Evolutionary conservation across 352 stramenopile genomes (phyloP), one percentile per base, ranked within the genome.

Genomic region (Pythium pyrilobum): DNA sequence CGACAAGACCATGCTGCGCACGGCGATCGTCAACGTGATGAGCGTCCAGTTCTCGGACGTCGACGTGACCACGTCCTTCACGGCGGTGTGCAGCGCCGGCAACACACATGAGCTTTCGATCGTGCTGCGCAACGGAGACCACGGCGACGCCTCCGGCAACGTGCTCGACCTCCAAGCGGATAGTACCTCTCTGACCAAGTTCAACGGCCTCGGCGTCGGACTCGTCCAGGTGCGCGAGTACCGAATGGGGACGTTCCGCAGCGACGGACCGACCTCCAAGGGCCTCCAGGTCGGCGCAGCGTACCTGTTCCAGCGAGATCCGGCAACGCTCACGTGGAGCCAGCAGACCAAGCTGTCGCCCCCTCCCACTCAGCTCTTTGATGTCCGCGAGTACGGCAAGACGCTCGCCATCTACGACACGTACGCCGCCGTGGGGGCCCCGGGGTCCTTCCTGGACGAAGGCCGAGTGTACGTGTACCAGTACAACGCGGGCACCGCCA

Each of bases 401-500:
- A 52, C 66, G 16, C 78, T 92, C 1, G 66, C 72, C 0, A 45
- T 90, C 3, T 62, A 72, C 15, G 54, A 72, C 5, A 76, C 64
- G 9, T 88, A 79, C 45, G 78, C 75, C 15, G 75, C 68, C 0
- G 63, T 92, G 13, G 82, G 77, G 9, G 82, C 82, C 0, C 84
- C 82, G 2, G 78, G 78, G 0, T 59, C 80, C 0, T 84, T 63
- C 54, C 16, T 69, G 9, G 71, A 88, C 38, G 44, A 84, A 53
- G 82, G 84, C 0, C 77, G 80, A 20, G 84, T 74, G 5, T 95
- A 81, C 23, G 67, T 95, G 18, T 95, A 95, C 51, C 69, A 87
- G 42, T 88, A 67, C 58, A 84, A 79, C 31, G 59, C 55, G 2
- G 59, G 55, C 0, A 63, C 55, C 6, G 8, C 25, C 5, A 59